Conservation (phyloP, 2,329 filamentous ascomycete species). For the Botrytis aclada region DNA sequence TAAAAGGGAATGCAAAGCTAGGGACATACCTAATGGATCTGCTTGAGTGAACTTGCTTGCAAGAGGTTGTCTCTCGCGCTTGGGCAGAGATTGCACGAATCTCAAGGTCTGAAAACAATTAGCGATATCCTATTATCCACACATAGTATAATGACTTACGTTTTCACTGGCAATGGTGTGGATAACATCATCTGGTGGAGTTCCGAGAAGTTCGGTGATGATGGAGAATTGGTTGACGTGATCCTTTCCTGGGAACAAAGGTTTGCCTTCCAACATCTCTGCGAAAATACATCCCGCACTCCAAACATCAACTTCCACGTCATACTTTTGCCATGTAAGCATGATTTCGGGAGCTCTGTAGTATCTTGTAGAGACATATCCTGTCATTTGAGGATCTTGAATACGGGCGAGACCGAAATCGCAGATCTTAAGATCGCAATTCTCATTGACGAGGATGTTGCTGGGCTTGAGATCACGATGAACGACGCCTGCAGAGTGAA, state of each 20-base stretch:
- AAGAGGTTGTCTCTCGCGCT: constrained; percentile 86
- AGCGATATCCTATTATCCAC: constrained; percentile 28
- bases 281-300: constrained; percentile 98
- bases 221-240: constrained; percentile 99
- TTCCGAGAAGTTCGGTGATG: constrained; percentile 95
- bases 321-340: constrained; percentile 99
- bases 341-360: constrained; percentile 99
- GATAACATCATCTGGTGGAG: constrained; percentile 96
- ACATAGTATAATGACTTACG: constrained; percentile 49
- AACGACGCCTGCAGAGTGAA: constrained; percentile 96
- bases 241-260: constrained; percentile 96
- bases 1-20: constrained; percentile 4
- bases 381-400: constrained; percentile 99
- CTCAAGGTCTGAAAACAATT: constrained; percentile 67
- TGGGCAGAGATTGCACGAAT: constrained; percentile 96
- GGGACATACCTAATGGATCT: constrained; percentile 71
- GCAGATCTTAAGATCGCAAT: constrained; percentile 99
- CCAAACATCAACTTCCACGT: constrained; percentile 99
- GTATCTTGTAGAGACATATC: constrained; percentile 97
- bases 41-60: constrained; percentile 92
- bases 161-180: constrained; percentile 98
- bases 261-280: constrained; percentile 98
- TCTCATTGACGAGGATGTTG: constrained; percentile 99
- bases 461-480: constrained; percentile 97
- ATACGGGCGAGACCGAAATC: constrained; percentile 97